Base-by-base conservation (phyloP, 371 early-diverging fungal genomes). In the Lichtheimia ornata region DNA sequence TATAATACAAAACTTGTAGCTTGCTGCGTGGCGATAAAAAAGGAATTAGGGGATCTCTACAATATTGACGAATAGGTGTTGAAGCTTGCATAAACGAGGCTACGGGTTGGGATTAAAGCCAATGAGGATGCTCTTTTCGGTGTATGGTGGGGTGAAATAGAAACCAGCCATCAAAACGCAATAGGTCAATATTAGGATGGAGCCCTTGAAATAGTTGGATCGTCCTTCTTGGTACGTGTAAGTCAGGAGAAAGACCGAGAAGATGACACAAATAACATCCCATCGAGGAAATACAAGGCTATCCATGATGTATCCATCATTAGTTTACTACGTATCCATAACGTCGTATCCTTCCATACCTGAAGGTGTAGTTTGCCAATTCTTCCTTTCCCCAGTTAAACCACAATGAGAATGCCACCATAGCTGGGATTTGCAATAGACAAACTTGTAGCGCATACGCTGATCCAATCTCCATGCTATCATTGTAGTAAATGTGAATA, bases 391-490 rank as follows among this genome's bases (percentile, higher is more conserved):
- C 79, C 67, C 77, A 77, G 57, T 84, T 86, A 64, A 83, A 88
- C 76, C 84, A 91, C 5, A 86, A 83, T 4, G 92, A 92, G 66
- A 94, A 91, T 22, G 84, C 90, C 24, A 96, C 95, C 86, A 96
- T 85, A 17, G 88, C 88, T 0, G 97, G 97, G 58, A 97, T 95
- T 76, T 97, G 97, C 53, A 97, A 73, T 63, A 98, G 74, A n/a
- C 95, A 92, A 1, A 96, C 97, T 73, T 98, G 97, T 50, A 96
- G 84, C 11, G 96, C 94, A 73, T 98, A 98, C 1, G 96, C 97
- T 17, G 94, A 95, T 18, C 96, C 97, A 66, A 98, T 97, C 74
- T 98, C 98, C 78, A 98, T 86, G 65, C 84, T 84, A 5, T 25
- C 63, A 18, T 60, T 20, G 15, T 20, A 59, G 18, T 18, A 52